phyloP scores from a whole-genome alignment of 2,329 filamentous ascomycete genomes.

The Talaromyces rugulosus region DNA sequence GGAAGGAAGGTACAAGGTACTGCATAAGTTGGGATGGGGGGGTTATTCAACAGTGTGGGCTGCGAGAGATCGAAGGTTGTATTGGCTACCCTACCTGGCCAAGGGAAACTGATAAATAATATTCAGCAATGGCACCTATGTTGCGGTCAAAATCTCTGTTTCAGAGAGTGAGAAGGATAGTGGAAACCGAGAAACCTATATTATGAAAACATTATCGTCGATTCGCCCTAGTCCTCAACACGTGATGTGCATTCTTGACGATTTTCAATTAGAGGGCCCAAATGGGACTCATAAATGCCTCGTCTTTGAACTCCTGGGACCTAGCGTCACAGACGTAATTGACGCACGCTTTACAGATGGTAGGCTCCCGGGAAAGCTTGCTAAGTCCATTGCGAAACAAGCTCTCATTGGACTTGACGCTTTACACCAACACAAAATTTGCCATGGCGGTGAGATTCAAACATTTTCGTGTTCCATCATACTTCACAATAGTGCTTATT shows the following conservation, averaged over 20 bases:
- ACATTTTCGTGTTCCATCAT: background rate
- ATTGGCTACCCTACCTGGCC: background rate
- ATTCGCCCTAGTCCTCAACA: background rate
- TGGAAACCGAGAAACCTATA: background rate
- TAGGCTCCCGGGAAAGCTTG: slow-evolving; percentile 31
- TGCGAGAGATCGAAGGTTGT: slow-evolving; percentile 25
- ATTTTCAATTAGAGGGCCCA: background rate
- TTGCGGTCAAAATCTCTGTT: slow-evolving; percentile 1
- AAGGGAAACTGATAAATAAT: background rate
- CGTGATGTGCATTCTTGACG: background rate
- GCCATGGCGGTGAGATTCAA: slow-evolving; percentile 33
- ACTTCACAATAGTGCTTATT: slow-evolving; percentile 14
- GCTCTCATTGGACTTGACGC: slow-evolving; percentile 32
- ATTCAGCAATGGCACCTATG: background rate
- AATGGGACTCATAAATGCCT: slow-evolving; percentile 2
- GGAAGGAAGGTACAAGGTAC: slow-evolving; percentile 29
- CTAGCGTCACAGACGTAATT: background rate
- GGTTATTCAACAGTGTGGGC: slow-evolving; percentile 35
- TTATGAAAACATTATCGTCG: background rate
- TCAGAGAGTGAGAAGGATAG: background rate
- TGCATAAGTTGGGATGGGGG: slow-evolving; percentile 36
- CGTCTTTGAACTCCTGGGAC: background rate
- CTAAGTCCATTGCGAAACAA: slow-evolving; percentile 41
- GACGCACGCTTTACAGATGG: background rate
- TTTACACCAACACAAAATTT: slow-evolving; percentile 38